Evolutionary conservation across 768 basidiomycete species (phyloP).

Genomic region (Lactarius hengduanensis): DNA sequence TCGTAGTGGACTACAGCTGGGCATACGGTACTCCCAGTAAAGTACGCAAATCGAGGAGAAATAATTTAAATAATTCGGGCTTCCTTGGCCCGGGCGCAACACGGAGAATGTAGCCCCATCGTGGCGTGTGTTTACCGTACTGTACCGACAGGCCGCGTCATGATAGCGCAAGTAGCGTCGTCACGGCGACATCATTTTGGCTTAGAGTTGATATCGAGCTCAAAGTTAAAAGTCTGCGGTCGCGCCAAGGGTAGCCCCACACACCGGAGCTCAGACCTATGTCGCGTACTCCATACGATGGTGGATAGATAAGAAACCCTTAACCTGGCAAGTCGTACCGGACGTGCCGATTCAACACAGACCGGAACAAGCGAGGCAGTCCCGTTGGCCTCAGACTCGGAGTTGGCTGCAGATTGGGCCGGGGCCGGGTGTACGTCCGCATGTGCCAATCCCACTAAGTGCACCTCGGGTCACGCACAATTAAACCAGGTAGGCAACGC

Average conservation of each 20-base stretch:
- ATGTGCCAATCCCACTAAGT: neutral
- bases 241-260: neutral
- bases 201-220: neutral
- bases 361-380: neutral
- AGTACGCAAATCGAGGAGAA: too few relatives aligned
- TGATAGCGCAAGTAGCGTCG: neutral
- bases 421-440: neutral
- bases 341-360: too few relatives aligned
- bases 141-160: neutral
- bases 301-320: neutral
- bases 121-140: neutral
- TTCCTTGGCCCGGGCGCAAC: neutral
- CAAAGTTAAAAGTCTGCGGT: neutral
- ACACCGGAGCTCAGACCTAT: neutral
- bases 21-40: too few relatives aligned
- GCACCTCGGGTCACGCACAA: neutral
- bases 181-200: neutral
- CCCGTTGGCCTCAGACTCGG: neutral
- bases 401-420: neutral
- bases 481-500: neutral
- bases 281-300: neutral
- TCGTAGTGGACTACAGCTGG: too few relatives aligned
- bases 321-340: too few relatives aligned
- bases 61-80: too few relatives aligned
- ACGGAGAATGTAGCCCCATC: neutral